phyloP scores from a whole-genome alignment of 768 basidiomycete species.

The Trametes gibbosa region DNA sequence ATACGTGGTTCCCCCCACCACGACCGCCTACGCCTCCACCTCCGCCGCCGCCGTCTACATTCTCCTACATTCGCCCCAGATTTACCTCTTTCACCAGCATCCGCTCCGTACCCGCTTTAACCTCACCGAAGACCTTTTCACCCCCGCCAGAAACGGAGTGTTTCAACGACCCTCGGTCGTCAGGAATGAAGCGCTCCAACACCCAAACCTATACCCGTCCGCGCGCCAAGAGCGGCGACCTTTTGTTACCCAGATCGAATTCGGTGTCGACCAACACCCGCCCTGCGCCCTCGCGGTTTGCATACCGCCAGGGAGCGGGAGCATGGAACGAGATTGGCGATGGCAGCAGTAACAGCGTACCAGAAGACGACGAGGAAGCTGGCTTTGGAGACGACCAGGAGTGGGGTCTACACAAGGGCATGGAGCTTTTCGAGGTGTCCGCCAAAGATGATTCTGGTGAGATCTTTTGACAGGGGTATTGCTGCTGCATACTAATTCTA shows the following conservation, averaged over 20 bases:
- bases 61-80: constrained; percentile 75
- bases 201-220: constrained; percentile 40
- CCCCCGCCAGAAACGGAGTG: constrained; percentile 66
- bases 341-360: constrained; percentile 63
- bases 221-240: constrained; percentile 41
- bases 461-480: constrained; percentile 24
- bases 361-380: constrained; percentile 53
- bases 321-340: constrained; percentile 58
- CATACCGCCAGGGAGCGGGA: constrained; percentile 46
- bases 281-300: constrained; percentile 43
- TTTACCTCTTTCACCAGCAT: constrained; percentile 71
- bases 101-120: constrained; percentile 58
- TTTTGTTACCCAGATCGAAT: constrained; percentile 26
- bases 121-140: constrained; percentile 45
- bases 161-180: constrained; percentile 45
- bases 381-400: constrained; percentile 53
- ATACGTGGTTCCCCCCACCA: constrained; percentile 87
- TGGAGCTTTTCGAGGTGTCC: constrained; percentile 89
- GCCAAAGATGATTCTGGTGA: constrained; percentile 84
- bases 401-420: constrained; percentile 78
- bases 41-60: constrained; percentile 56
- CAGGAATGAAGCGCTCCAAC: constrained; percentile 38
- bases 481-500: neutral
- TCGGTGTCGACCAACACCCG: constrained; percentile 15
- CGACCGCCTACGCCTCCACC: constrained; percentile 64